A percentile compares a stretch with the other conserved stretches of the same genome.
These are phyloP conservation scores for Neoarthrinium moseri DNA, from an alignment of 2,329 filamentous ascomycete species.

Conservation along the genomic window DNA sequence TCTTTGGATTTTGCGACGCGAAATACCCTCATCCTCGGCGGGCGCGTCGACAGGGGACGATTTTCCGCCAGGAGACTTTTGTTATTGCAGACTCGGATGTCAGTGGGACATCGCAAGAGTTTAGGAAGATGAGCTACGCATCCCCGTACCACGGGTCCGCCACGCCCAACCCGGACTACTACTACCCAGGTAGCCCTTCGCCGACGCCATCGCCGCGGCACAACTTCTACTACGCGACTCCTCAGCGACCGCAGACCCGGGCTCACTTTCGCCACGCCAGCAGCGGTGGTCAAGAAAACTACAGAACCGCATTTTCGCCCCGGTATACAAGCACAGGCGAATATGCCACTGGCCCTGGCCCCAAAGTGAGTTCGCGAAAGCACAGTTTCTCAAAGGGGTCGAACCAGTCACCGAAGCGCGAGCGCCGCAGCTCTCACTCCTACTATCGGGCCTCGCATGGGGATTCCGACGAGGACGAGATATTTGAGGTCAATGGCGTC, in stretches of 20 bases:
- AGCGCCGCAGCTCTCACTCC: slow-evolving; percentile 57
- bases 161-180: slow-evolving; percentile 41
- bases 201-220: slow-evolving; percentile 57
- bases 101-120: slow-evolving; percentile 31
- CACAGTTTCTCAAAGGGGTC: slow-evolving; percentile 34
- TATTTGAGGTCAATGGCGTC: slow-evolving; percentile 52
- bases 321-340: slow-evolving; percentile 62
- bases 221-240: slow-evolving; percentile 42
- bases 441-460: slow-evolving; percentile 60
- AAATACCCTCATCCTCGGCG: slow-evolving; percentile 11
- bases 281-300: slow-evolving; percentile 36
- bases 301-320: slow-evolving; percentile 53
- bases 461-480: slow-evolving; percentile 65
- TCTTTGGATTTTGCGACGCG: slow-evolving; percentile 17
- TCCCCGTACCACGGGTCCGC: slow-evolving; percentile 42
- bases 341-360: slow-evolving; percentile 53
- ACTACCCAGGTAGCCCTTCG: slow-evolving; percentile 51
- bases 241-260: slow-evolving; percentile 54
- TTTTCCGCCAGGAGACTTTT: too few relatives aligned
- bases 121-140: slow-evolving; percentile 39
- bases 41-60: slow-evolving; percentile 11
- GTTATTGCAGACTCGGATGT: slow-evolving; percentile 22
- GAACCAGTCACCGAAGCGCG: slow-evolving; percentile 44
- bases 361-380: slow-evolving; percentile 59
- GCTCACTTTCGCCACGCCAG: slow-evolving; percentile 47